Evolutionary conservation across 1,139 yeast genomes (phyloP).

Genomic region (Pichia sp.): DNA sequence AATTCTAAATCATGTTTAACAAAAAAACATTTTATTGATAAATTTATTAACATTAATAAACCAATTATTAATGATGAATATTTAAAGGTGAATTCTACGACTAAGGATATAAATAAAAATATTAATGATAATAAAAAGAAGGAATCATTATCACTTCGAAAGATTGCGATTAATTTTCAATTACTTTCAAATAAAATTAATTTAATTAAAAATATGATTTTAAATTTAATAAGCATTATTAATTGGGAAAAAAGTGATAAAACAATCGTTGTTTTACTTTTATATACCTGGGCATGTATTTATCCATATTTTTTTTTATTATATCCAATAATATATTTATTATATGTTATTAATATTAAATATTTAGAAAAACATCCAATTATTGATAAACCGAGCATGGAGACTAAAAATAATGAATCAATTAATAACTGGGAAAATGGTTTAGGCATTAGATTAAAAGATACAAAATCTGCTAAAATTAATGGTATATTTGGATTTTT

Average conservation of each 20-base stretch:
- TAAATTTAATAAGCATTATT: constrained; percentile 45
- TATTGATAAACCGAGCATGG: constrained; percentile 30
- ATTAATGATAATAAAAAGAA: no score
- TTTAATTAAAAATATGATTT: constrained; percentile 47
- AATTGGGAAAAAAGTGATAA: constrained; percentile 61
- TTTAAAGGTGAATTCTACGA: no score
- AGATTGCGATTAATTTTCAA: constrained; percentile 12
- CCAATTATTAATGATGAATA: neutral
- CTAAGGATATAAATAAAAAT: no score
- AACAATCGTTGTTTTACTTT: constrained; percentile 45
- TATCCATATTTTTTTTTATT: constrained; percentile 66
- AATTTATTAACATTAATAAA: neutral
- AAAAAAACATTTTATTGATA: constrained; percentile 7
- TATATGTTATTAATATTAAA: constrained; percentile 64
- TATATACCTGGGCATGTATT: constrained; percentile 54
- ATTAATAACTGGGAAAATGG: constrained; percentile 39
- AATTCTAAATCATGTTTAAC: neutral
- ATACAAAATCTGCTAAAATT: constrained; percentile 20
- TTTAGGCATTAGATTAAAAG: constrained; percentile 44
- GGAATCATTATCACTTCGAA: constrained; percentile 13
- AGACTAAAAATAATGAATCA: constrained; percentile 32
- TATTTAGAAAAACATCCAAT: constrained; percentile 67
- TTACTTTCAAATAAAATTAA: constrained; percentile 25
- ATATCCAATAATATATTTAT: constrained; percentile 53
- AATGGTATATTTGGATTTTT: constrained; percentile 19